Evolutionary conservation across 148 eudicot species (phyloP), one percentile per base, ranked within the genome.

Genomic region (Rhododendron williamsianum): DNA sequence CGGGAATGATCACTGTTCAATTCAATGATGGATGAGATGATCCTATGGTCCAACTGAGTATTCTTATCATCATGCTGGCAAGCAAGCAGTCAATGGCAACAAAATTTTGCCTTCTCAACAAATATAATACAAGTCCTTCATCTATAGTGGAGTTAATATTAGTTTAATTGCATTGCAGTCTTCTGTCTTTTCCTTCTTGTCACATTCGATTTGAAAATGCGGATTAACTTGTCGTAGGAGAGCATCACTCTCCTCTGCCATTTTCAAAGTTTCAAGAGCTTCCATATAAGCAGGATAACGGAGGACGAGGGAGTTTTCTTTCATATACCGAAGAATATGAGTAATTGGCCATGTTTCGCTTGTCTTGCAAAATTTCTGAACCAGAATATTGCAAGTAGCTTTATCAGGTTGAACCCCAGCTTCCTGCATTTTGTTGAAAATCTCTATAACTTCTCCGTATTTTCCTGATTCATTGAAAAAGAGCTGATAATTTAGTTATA

Each of bases 301-400:
- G 41, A 95, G 96, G 78, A 94, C 97, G 21, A 95, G 86, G 18
- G 83, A 88, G 35, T 94, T 91, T 60, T 91, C 94, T 86, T 91
- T 95, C 98, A 95, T 95, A 86, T 90, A 93, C 78, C 86, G 87
- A 86, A 95, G 97, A 86, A 95, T 88, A 80, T 91, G 88, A 72
- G 80, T 84, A 65, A 94, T 88, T 87, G 92, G 90, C 90, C 88
- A 83, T 84, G 89, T 89, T 85, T 92, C 91, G 60, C 91, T 88
- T 69, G 87, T 87, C 85, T 87, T 93, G 89, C 96, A 88, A 80
- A 91, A 94, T 51, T 91, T 91, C 84, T 93, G 94, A 71, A 94
- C 89, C 90, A 95, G 82, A 85, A 94, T 95, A 86, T 95, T 95
- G 89, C 98, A 95, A 45, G 94, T 87, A 48, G 98, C 95, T 89